Evolutionary conservation across 805 yeast genomes (phyloP).

Genomic region (Ogataea henricii): DNA sequence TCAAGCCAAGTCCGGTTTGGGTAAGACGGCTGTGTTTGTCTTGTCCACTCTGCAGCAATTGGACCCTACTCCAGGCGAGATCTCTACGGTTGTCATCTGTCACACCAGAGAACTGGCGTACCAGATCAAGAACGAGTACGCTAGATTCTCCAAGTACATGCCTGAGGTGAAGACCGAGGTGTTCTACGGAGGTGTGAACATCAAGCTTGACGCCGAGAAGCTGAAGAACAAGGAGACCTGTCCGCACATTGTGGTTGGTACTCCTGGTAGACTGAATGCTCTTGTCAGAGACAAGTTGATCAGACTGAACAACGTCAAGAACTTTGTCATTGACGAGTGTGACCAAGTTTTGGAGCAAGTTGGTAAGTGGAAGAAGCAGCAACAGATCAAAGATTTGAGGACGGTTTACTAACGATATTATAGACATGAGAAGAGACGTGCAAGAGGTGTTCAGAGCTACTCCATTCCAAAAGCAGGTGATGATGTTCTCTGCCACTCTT

Average conservation of each 20-base stretch:
- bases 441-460: conserved; percentile 97
- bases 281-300: conserved; percentile 88
- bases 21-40: conserved; percentile 98
- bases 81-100: conserved; percentile 90
- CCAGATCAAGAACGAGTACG: conserved; percentile 96
- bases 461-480: conserved; percentile 97
- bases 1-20: conserved; percentile 99
- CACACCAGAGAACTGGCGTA: conserved; percentile 99
- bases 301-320: conserved; percentile 85
- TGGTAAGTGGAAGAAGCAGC: too few relatives aligned
- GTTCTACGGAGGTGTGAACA: conserved; percentile 93
- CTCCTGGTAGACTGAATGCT: conserved; percentile 97
- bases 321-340: conserved; percentile 97
- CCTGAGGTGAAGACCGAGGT: conserved; percentile 97
- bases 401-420: conserved; percentile 25
- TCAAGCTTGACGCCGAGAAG: conserved; percentile 80
- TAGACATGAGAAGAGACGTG: conserved; percentile 97
- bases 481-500: conserved; percentile 98
- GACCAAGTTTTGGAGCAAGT: conserved; percentile 86
- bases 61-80: conserved; percentile 97
- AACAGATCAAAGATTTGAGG: too few relatives aligned
- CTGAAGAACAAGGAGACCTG: conserved; percentile 90
- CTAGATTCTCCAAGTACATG: conserved; percentile 97
- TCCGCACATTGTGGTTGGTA: conserved; percentile 96
- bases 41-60: conserved; percentile 94